These are phyloP conservation scores for Helicocarpus griseus DNA, from an alignment of 2,329 filamentous ascomycete genomes.

Conservation along the genomic window DNA sequence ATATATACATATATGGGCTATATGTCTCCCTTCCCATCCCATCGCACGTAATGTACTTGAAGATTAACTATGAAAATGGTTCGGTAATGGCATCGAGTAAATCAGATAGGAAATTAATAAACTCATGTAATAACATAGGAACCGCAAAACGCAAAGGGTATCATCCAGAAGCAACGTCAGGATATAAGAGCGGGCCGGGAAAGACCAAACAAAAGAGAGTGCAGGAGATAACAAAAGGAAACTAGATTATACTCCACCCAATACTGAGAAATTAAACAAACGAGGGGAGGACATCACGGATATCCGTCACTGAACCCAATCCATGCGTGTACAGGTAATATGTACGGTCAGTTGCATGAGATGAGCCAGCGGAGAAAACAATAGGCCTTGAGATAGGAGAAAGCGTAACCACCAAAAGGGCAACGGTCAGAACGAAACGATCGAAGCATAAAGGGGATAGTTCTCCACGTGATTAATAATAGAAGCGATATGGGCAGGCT, in stretches of 20 bases:
- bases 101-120: background rate
- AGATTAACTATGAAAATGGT: background rate
- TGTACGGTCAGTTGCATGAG: background rate
- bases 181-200: background rate
- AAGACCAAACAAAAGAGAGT: background rate
- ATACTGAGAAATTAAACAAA: background rate
- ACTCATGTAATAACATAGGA: background rate
- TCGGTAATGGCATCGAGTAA: background rate
- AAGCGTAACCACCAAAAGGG: background rate
- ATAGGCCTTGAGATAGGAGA: no score
- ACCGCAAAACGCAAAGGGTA: slow-evolving; percentile 1
- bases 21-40: background rate
- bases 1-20: background rate
- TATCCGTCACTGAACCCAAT: background rate
- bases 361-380: background rate
- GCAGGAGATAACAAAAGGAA: background rate
- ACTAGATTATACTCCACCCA: background rate
- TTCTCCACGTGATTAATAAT: background rate
- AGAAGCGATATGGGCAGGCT: background rate
- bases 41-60: background rate
- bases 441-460: background rate
- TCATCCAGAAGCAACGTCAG: background rate
- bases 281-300: background rate
- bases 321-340: background rate
- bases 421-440: background rate